phyloP scores from a whole-genome alignment of 2,329 filamentous ascomycete species.

The Pestalotiopsis sp. region DNA sequence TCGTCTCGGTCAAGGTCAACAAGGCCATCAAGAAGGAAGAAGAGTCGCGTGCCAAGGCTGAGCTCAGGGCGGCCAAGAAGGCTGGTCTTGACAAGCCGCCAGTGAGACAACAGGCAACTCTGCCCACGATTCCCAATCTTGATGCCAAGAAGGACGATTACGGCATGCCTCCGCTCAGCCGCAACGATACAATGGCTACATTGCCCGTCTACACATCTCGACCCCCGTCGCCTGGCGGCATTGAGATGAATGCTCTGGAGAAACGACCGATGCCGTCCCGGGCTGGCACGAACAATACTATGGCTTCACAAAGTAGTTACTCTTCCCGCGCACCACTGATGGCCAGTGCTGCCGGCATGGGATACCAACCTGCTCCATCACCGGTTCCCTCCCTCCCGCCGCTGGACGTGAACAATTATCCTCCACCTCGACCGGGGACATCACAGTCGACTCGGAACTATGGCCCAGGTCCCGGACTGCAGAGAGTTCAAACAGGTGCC shows the following conservation, averaged over 20 bases:
- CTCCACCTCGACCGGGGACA: slow-evolving; percentile 38
- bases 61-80: slow-evolving; percentile 53
- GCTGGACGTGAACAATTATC: slow-evolving; percentile 30
- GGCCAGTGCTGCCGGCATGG: slow-evolving; percentile 62
- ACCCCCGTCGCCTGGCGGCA: slow-evolving; percentile 54
- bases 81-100: slow-evolving; percentile 52
- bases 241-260: slow-evolving; percentile 56
- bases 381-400: slow-evolving; percentile 39
- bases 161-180: slow-evolving; percentile 59
- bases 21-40: slow-evolving; percentile 84
- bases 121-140: slow-evolving; percentile 58
- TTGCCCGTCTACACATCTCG: slow-evolving; percentile 65
- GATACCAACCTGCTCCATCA: slow-evolving; percentile 44
- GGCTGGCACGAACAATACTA: slow-evolving; percentile 47
- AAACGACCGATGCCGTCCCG: slow-evolving; percentile 51
- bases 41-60: slow-evolving; percentile 56
- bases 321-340: slow-evolving; percentile 67
- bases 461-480: slow-evolving; percentile 25
- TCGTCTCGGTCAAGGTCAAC: slow-evolving; percentile 85
- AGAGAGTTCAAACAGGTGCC: slow-evolving; percentile 24
- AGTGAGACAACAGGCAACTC: slow-evolving; percentile 63
- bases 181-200: slow-evolving; percentile 63
- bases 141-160: slow-evolving; percentile 51
- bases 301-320: slow-evolving; percentile 61
- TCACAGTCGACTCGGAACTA: slow-evolving; percentile 38